phyloP scores from a whole-genome alignment of 2,329 filamentous ascomycete species.

The Tolypocladium guangdongense region DNA sequence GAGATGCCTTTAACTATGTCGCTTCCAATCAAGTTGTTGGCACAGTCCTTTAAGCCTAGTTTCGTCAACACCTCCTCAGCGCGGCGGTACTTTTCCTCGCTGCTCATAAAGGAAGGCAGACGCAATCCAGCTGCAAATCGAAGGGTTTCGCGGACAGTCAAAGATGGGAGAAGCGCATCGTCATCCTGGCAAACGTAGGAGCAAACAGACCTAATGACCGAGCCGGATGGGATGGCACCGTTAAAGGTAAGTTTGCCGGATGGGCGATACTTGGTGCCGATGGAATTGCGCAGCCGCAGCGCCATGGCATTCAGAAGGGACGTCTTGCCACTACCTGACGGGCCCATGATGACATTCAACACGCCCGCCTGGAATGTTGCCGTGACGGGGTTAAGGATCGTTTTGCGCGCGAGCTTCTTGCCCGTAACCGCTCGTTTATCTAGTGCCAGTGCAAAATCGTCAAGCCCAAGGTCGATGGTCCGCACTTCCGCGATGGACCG shows the following conservation, averaged over 20 bases:
- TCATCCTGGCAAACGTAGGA: conserved; percentile 74
- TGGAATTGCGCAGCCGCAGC: conserved; percentile 48
- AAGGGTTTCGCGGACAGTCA: conserved; percentile 67
- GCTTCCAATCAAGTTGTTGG: conserved; percentile 61
- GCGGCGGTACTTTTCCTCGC: conserved; percentile 51
- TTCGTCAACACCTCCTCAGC: conserved; percentile 64
- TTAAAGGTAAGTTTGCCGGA: conserved; percentile 60
- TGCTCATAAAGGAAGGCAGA: conserved; percentile 59
- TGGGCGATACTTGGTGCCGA: conserved; percentile 50
- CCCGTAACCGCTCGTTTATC: conserved; percentile 47
- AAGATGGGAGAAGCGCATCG: conserved; percentile 59
- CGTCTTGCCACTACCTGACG: conserved; percentile 68
- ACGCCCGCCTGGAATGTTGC: conserved; percentile 56
- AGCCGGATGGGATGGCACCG: conserved; percentile 52
- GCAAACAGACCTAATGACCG: conserved; percentile 59
- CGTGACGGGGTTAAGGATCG: conserved; percentile 56
- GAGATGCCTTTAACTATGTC: conserved; percentile 69
- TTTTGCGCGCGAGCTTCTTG: conserved; percentile 40
- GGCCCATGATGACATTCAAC: conserved; percentile 71
- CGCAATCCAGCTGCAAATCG: conserved; percentile 60
- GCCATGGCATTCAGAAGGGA: conserved; percentile 66
- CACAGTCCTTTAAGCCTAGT: conserved; percentile 69
- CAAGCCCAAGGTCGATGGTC: conserved; percentile 53
- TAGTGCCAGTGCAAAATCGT: conserved; percentile 52
- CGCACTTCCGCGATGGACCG: conserved; percentile 41